A percentile compares a stretch with the other conserved stretches of the same genome.
phyloP scores from a whole-genome alignment of 208 protist species.

The Trypanosoma melophagium region DNA sequence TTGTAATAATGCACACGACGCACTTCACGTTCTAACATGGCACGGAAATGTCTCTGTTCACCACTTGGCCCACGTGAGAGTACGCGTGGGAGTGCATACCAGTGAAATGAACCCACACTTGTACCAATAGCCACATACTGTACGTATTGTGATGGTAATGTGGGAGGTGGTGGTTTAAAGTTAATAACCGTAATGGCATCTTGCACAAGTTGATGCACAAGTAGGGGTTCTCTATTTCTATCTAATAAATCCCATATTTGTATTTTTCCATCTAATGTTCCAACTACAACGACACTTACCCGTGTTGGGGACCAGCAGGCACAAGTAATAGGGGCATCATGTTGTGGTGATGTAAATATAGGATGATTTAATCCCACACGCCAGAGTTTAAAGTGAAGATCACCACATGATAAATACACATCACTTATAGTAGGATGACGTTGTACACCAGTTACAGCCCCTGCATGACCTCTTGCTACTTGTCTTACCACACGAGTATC shows the following conservation, averaged over 20 bases:
- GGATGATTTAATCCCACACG: slow-evolving; percentile 62
- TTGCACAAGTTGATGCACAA: slow-evolving; percentile 87
- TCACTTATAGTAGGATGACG: slow-evolving; percentile 85
- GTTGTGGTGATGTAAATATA: slow-evolving; percentile 71
- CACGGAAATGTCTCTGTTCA: slow-evolving; percentile 74
- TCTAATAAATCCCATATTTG: slow-evolving; percentile 92
- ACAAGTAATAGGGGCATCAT: slow-evolving; percentile 60
- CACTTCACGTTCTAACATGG: slow-evolving; percentile 88
- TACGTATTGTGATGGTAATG: slow-evolving; percentile 49
- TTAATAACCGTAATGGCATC: slow-evolving; percentile 85
- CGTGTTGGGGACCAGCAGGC: slow-evolving; percentile 86
- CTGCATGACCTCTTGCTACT: slow-evolving; percentile 61
- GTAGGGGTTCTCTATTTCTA: slow-evolving; percentile 81
- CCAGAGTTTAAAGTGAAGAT: slow-evolving; percentile 91
- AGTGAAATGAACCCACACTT: slow-evolving; percentile 84
- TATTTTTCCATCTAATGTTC: slow-evolving; percentile 80
- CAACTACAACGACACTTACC: slow-evolving; percentile 74
- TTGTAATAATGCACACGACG: slow-evolving; percentile 82
- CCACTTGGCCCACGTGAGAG: slow-evolving; percentile 77
- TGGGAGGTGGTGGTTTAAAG: slow-evolving; percentile 72
- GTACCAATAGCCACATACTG: slow-evolving; percentile 89
- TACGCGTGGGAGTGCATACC: slow-evolving; percentile 79
- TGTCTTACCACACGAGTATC: slow-evolving; percentile 63
- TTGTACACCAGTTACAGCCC: slow-evolving; percentile 74
- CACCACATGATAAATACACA: slow-evolving; percentile 87